phyloP scores from a whole-genome alignment of 2,329 filamentous ascomycete genomes.

The Diaporthe caulivora region DNA sequence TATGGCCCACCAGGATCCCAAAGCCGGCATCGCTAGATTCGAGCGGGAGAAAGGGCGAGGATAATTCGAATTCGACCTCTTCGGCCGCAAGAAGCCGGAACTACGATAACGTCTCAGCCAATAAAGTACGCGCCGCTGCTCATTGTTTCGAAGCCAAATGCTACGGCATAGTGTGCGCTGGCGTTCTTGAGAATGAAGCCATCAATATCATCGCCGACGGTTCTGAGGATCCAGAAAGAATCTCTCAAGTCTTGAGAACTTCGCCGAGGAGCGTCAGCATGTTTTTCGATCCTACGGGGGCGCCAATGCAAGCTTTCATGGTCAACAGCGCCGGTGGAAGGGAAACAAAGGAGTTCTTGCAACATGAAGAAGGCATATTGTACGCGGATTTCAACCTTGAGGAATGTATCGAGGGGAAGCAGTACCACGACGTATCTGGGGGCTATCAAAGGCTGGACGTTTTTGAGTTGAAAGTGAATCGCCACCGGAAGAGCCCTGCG shows the following conservation, averaged over 20 bases:
- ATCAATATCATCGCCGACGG: constrained; percentile 10
- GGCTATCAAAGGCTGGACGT: constrained; percentile 41
- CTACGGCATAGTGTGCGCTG: constrained; percentile 36
- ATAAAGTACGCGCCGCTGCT: constrained; percentile 24
- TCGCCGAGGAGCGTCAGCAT: constrained; percentile 9
- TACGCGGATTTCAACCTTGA: constrained; percentile 38
- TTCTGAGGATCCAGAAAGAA: constrained; percentile 4
- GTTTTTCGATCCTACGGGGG: constrained; percentile 8
- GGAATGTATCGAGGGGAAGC: constrained; percentile 35
- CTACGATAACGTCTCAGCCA: constrained; percentile 25
- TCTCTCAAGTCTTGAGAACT: constrained; percentile 5
- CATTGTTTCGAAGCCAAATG: constrained; percentile 40
- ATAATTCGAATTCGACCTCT: not conserved
- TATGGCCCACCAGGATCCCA: constrained; percentile 2
- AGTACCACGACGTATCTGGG: constrained; percentile 40
- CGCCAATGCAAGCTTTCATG: constrained; percentile 9
- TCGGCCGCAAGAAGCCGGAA: not conserved
- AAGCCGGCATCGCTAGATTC: constrained; percentile 32
- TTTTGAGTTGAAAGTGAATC: constrained; percentile 28
- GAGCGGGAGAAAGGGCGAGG: not conserved
- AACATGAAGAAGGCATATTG: constrained; percentile 35
- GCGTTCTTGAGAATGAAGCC: constrained; percentile 36
- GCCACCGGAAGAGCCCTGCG: constrained; percentile 12
- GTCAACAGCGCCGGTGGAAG: constrained; percentile 15
- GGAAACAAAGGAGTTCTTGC: constrained; percentile 34